A percentile compares a stretch with the other conserved stretches of the same genome.
phyloP scores from a whole-genome alignment of 2,329 filamentous ascomycete species.

The Coniella vitis region DNA sequence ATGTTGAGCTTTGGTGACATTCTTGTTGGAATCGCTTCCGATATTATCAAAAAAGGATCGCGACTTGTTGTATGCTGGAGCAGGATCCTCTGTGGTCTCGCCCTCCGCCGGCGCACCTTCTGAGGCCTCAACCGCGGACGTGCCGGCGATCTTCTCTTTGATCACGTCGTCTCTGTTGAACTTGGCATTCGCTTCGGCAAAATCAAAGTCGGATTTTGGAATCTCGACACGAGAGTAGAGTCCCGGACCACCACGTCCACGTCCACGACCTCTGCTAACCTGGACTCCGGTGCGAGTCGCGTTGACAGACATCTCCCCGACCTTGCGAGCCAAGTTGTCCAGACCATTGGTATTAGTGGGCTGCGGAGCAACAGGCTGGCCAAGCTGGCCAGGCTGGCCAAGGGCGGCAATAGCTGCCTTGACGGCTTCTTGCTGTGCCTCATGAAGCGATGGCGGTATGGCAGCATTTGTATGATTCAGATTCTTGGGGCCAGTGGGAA shows the following conservation, averaged over 20 bases:
- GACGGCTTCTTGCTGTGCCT: conserved; percentile 54
- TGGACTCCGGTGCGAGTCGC: conserved; percentile 45
- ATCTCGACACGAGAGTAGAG: conserved; percentile 70
- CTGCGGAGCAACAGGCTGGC: conserved; percentile 21
- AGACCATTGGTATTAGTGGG: conserved; percentile 42
- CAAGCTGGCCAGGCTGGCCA: conserved; percentile 30
- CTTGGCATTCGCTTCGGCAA: conserved; percentile 76
- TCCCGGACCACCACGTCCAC: conserved; percentile 30
- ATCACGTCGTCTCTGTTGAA: conserved; percentile 82
- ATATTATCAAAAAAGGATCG: conserved; percentile 98
- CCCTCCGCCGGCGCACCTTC: conserved; percentile 25
- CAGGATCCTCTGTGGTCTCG: conserved; percentile 14
- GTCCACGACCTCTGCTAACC: conserved; percentile 29
- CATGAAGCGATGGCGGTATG: conserved; percentile 50
- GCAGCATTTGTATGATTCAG: conserved; percentile 54
- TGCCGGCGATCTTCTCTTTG: conserved; percentile 78
- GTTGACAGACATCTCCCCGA: conserved; percentile 68
- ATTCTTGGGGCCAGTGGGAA: conserved; percentile 43
- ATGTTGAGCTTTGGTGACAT: conserved; percentile 74
- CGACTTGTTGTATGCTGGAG: conserved; percentile 72
- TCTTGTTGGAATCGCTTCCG: conserved; percentile 81
- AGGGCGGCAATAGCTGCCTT: conserved; percentile 68
- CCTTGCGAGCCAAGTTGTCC: conserved; percentile 67
- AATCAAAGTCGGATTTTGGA: conserved; percentile 87
- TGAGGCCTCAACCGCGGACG: conserved; percentile 52